Conservation (phyloP, 768 basidiomycete species). For the Punctularia strigosozonata region DNA sequence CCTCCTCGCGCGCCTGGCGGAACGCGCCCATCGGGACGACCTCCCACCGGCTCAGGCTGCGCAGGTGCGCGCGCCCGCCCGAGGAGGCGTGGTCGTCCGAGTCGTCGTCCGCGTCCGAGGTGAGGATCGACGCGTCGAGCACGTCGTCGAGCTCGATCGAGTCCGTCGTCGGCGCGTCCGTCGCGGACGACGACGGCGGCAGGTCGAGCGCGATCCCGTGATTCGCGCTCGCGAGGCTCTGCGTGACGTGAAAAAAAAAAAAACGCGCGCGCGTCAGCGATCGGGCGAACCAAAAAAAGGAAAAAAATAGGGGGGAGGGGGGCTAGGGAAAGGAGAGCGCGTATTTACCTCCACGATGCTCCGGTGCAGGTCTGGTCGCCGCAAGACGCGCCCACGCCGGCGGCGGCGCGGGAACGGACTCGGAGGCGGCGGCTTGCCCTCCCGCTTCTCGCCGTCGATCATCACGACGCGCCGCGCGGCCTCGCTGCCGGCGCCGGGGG, state of each 20-base stretch:
- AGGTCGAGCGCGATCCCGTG: constrained; percentile 11
- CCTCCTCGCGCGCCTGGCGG: constrained; percentile 41
- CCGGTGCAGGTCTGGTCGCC: too few species aligned
- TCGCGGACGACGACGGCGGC: constrained; percentile 18
- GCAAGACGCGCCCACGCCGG: constrained; percentile 7
- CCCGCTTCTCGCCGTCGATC: constrained; percentile 9
- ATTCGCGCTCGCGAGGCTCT: too few species aligned
- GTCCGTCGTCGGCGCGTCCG: constrained; percentile 31
- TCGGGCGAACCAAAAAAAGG: too few species aligned
- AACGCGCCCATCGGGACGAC: constrained; percentile 63
- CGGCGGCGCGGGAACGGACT: constrained; percentile 9
- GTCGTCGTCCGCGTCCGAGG: neutral
- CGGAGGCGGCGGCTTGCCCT: constrained; percentile 4
- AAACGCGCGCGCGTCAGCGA: too few species aligned
- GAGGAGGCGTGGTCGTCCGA: constrained; percentile 18
- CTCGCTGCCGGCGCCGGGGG: too few species aligned
- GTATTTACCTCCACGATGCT: too few species aligned
- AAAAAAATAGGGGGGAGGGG: too few species aligned
- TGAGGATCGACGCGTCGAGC: constrained; percentile 50
- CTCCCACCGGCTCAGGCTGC: constrained; percentile 60
- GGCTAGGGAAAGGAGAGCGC: too few species aligned
- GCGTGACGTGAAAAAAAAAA: too few species aligned
- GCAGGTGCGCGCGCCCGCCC: constrained; percentile 25
- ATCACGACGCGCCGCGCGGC: constrained; percentile 5
- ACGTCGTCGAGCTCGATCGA: constrained; percentile 66